Evolutionary conservation across 495 filamentous ascomycete species (phyloP).

Genomic region (Lepraria neglecta): DNA sequence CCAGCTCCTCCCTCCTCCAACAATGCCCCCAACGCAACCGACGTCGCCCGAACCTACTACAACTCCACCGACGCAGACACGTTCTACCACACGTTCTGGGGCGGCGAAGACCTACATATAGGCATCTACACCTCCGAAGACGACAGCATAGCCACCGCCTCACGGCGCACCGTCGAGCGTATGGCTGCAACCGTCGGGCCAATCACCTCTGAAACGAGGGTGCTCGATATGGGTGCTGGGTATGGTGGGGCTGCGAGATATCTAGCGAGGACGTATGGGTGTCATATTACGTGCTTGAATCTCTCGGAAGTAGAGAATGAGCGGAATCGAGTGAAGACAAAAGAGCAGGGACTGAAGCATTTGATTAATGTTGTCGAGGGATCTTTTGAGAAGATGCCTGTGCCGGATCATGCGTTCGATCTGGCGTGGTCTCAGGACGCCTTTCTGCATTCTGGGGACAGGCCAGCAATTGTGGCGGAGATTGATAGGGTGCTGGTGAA

Average conservation of each 20-base stretch:
- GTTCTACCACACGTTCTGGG: slow-evolving; percentile 28
- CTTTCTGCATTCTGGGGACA: slow-evolving; percentile 21
- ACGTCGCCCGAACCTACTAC: slow-evolving; percentile 23
- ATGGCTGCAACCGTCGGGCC: slow-evolving; percentile 20
- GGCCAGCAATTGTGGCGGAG: slow-evolving; percentile 12
- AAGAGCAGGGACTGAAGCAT: slow-evolving; percentile 11
- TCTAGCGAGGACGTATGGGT: slow-evolving; percentile 30
- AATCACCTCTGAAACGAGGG: slow-evolving; percentile 31
- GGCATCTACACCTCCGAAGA: slow-evolving; percentile 18
- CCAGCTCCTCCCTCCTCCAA: background rate
- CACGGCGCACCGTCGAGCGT: slow-evolving; percentile 16
- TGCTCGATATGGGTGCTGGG: slow-evolving; percentile 58
- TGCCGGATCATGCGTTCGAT: slow-evolving; percentile 14
- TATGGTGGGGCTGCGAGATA: slow-evolving; percentile 52
- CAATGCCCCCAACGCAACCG: background rate
- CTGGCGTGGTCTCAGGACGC: slow-evolving; percentile 24
- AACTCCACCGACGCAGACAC: slow-evolving; percentile 21
- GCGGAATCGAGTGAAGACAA: slow-evolving; percentile 15
- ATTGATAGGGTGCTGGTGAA: slow-evolving; percentile 23
- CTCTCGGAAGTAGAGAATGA: slow-evolving; percentile 21
- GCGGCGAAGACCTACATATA: slow-evolving; percentile 24
- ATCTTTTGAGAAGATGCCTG: slow-evolving; percentile 19
- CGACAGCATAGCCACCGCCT: slow-evolving; percentile 10
- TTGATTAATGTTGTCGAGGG: slow-evolving; percentile 20
- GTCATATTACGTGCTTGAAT: slow-evolving; percentile 23